Conservation (phyloP, 495 filamentous ascomycete genomes). For the Podospora pseudocomata region DNA sequence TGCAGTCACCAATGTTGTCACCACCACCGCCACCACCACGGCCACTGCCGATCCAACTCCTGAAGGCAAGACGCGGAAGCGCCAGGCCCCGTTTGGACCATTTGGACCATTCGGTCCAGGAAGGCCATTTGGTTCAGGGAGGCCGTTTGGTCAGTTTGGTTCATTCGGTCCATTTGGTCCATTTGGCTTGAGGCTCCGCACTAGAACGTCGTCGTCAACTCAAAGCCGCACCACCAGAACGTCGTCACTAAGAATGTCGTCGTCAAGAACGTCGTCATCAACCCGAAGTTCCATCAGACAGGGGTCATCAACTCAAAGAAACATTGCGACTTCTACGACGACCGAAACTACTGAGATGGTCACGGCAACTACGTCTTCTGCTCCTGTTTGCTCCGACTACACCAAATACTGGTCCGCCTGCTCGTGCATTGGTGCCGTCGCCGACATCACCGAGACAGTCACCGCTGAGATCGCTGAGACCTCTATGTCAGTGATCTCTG, state of each 20-base stretch:
- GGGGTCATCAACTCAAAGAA: background rate
- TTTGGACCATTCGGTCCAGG: too few species aligned
- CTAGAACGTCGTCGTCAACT: background rate
- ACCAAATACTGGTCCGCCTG: background rate
- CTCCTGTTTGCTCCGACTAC: background rate
- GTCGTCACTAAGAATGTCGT: too few species aligned
- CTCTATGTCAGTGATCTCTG: background rate
- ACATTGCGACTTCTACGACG: background rate
- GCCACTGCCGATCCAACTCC: background rate
- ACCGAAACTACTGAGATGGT: background rate
- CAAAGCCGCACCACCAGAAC: too few species aligned
- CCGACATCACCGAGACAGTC: background rate
- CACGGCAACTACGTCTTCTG: background rate
- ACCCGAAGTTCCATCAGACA: too few species aligned
- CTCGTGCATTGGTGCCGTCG: slow-evolving; percentile 1
- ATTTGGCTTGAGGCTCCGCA: background rate
- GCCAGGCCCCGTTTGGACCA: background rate
- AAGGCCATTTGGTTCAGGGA: too few species aligned
- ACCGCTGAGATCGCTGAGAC: background rate
- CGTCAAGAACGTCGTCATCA: too few species aligned
- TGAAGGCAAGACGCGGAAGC: background rate
- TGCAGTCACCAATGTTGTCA: background rate
- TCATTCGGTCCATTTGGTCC: too few species aligned
- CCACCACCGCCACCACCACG: background rate
- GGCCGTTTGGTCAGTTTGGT: too few species aligned